Evolutionary conservation across 1,284 basidiomycete genomes (phyloP), one percentile per base, ranked within the genome.

Genomic region (Cystobasidium pallidum): DNA sequence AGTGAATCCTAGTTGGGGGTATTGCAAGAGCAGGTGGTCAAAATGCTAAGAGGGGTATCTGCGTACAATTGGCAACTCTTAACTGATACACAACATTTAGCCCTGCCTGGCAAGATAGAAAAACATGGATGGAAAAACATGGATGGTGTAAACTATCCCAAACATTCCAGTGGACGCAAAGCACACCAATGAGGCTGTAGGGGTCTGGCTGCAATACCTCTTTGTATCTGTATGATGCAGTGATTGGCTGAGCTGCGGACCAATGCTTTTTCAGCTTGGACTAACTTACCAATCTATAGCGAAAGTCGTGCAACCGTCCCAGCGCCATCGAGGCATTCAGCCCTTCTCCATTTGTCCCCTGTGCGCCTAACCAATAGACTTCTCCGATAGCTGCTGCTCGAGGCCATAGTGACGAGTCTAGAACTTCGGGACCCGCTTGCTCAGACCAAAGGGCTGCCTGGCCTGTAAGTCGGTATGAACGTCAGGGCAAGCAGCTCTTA

Each of bases 161-260:
- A 30, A 49, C 66, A 68, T n/a, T 41, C 21, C 15, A 79, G 86
- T 0, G 89, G 88, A 19, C 89, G 82, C 43, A 92, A 77, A 17
- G 89, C 90, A 81, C 91, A 93, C 88, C 89, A 92, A 75, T 87
- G 83, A 1, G 91, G 91, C 82, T 92, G 91, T 26, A 94, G 81
- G 0, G 88, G 81, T 73, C 88, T 87, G 2, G 90, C 87, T 0
- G 80, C 80, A 8, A 92, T 83, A 21, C 91, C 91, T 41, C 88
- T 82, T 74, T 86, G 83, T 26, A 87, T 86, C 65, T 66, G n/a
- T 92, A 84, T 26, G 91, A 84, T 15, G n/a, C 15, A 19, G 17
- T 63, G 76, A 79, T 11, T n/a, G n/a, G n/a, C n/a, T n/a, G n/a
- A n/a, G n/a, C n/a, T n/a, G n/a, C n/a, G n/a, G n/a, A n/a, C n/a